Evolutionary conservation across 2,329 filamentous ascomycete genomes (phyloP).

Genomic region (Xylaria sp.): DNA sequence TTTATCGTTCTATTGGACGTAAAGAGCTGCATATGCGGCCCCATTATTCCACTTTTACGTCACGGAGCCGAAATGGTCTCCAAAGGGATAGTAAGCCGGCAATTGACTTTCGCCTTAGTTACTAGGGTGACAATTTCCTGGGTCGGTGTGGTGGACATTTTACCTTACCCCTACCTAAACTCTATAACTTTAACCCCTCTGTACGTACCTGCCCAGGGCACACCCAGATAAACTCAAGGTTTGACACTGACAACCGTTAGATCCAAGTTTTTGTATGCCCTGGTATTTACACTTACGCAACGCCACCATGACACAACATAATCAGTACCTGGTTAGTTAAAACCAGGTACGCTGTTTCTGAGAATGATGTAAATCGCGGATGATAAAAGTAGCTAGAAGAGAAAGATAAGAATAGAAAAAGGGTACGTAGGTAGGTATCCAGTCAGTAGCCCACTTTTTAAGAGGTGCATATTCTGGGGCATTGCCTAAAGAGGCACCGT

Average conservation of each 20-base stretch:
- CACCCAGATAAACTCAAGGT: background rate
- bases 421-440: background rate
- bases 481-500: background rate
- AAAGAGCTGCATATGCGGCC: too few species aligned
- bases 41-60: too few species aligned
- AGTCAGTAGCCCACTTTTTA: slow-evolving; percentile 11
- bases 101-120: background rate
- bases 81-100: background rate
- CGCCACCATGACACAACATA: background rate
- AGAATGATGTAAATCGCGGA: background rate
- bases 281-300: background rate
- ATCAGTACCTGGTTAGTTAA: background rate
- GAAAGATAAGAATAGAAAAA: background rate
- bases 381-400: too few species aligned
- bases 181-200: background rate
- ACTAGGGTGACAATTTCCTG: slow-evolving; percentile 6
- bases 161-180: background rate
- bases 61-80: too few species aligned
- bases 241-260: background rate
- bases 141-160: background rate
- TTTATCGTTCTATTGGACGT: too few species aligned
- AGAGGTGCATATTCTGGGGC: background rate
- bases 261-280: background rate
- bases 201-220: background rate
- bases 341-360: background rate